A percentile compares a stretch with the other conserved stretches of the same genome.
These are phyloP conservation scores for Colletotrichum musicola DNA, from an alignment of 2,329 filamentous ascomycete genomes.

Conservation along the genomic window DNA sequence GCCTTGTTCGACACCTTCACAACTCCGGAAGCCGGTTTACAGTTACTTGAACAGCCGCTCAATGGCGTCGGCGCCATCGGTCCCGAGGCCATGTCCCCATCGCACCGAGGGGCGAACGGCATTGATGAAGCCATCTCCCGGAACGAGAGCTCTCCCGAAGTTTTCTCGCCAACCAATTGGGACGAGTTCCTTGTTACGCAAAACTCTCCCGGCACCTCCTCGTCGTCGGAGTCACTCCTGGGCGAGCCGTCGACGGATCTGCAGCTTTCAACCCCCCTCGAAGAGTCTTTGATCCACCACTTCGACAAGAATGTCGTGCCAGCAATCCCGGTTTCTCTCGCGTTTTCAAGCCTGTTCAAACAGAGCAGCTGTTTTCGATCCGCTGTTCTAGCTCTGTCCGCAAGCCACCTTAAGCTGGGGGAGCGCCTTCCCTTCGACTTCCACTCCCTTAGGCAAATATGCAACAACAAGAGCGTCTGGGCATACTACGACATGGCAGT, in stretches of 20 bases:
- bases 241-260: slow-evolving; percentile 3
- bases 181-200: slow-evolving; percentile 21
- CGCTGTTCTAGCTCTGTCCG: slow-evolving; percentile 24
- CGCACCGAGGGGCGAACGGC: background rate
- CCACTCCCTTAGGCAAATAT: background rate
- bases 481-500: slow-evolving; percentile 28
- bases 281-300: slow-evolving; percentile 24
- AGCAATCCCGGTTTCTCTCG: slow-evolving; percentile 13
- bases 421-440: slow-evolving; percentile 4
- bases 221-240: background rate
- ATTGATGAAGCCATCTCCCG: background rate
- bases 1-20: slow-evolving; percentile 5
- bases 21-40: background rate
- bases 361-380: slow-evolving; percentile 25
- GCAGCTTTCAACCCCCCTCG: slow-evolving; percentile 15
- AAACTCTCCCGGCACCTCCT: background rate
- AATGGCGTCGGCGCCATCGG: no score
- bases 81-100: background rate
- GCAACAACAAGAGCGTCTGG: slow-evolving; percentile 17
- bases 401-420: slow-evolving; percentile 19
- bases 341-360: slow-evolving; percentile 20
- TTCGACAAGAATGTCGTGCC: slow-evolving; percentile 25
- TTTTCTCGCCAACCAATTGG: background rate
- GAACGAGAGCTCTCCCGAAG: background rate
- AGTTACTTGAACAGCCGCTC: background rate